Evolutionary conservation across 164 flowering plant genomes (phyloP), one percentile per base, ranked within the genome.

Genomic region (Saururus chinensis): DNA sequence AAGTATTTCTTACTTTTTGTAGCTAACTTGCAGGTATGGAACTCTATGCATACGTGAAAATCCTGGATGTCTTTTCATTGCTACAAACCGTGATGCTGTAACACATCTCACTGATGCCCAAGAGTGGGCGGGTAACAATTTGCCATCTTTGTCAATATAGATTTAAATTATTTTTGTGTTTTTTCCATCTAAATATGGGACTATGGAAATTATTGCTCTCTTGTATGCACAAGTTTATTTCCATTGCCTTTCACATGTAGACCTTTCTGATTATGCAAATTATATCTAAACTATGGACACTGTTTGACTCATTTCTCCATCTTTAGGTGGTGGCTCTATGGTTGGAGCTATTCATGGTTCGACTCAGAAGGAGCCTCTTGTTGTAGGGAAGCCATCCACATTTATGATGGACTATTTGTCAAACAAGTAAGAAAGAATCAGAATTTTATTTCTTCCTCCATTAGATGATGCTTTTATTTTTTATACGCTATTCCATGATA

Each of bases 41-140:
- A 93, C 99, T 40, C 88, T 90, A 48, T 90, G 99, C 60, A 83
- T 90, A 49, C 91, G 97, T 58, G 99, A 93, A 76, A 93, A 93
- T 67, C 97, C 97, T 35, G 97, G 97, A n/a, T 93, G 99, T 60
- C 91, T 93, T 61, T 93, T 93, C 75, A 85, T 93, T 72, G 99
- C 99, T 56, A 90, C 99, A 56, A 93, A 93, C 68, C 88, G 99
- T 64, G 99, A 93, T 80, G 97, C 99, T 67, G 99, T 93, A 24
- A 90, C 97, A 70, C 99, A 93, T 77, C 89, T 93, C 40, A 93
- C 99, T 21, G 99, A 93, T 80, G 96, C 96, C 74, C 99, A 93
- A 69, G 99, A 93, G 77, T 93, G 99, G 97, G 97, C 99, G 85
- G 99, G 99, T 93, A 62, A 17, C 11, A 7, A n/a, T 13, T 13